A percentile compares a stretch with the other conserved stretches of the same genome.
Conservation (phyloP, 352 stramenopile species). For the Pythium phragmitis region DNA sequence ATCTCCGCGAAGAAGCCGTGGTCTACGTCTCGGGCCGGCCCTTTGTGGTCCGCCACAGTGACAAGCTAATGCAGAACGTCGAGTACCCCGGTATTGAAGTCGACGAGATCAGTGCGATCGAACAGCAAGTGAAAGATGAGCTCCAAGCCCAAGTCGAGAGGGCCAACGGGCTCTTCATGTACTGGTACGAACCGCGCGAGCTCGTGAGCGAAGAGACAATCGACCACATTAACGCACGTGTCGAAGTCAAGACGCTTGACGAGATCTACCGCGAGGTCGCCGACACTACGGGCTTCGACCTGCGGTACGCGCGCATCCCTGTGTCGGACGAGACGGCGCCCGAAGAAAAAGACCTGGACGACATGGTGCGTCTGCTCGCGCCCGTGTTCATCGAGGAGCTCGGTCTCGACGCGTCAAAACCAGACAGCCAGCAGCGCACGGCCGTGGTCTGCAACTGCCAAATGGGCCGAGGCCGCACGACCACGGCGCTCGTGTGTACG, state of each 20-base stretch:
- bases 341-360: constrained; percentile 89
- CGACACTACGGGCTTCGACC: constrained; percentile 47
- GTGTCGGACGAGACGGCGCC: constrained; percentile 90
- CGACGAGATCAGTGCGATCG: constrained; percentile 84
- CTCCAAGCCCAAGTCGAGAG: constrained; percentile 73
- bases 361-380: constrained; percentile 74
- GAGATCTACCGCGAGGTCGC: constrained; percentile 71
- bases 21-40: constrained; percentile 87
- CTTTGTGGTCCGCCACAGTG: constrained; percentile 81
- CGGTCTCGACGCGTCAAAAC: constrained; percentile 16
- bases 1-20: constrained; percentile 89
- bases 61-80: constrained; percentile 85
- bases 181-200: constrained; percentile 77
- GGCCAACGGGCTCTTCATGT: constrained; percentile 80
- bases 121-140: constrained; percentile 83
- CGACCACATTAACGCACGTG: constrained; percentile 69
- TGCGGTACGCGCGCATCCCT: constrained; percentile 81
- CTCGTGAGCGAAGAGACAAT: constrained; percentile 84
- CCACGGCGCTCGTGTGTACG: constrained; percentile 84
- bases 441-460: constrained; percentile 90
- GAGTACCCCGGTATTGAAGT: constrained; percentile 89
- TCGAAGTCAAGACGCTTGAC: constrained; percentile 72
- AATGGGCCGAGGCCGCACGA: constrained; percentile 87
- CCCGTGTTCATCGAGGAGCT: constrained; percentile 70
- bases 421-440: constrained; percentile 31